A percentile compares a stretch with the other conserved stretches of the same genome.
phyloP scores from a whole-genome alignment of 1,284 basidiomycete genomes.

The Trichosporon ovoides region DNA sequence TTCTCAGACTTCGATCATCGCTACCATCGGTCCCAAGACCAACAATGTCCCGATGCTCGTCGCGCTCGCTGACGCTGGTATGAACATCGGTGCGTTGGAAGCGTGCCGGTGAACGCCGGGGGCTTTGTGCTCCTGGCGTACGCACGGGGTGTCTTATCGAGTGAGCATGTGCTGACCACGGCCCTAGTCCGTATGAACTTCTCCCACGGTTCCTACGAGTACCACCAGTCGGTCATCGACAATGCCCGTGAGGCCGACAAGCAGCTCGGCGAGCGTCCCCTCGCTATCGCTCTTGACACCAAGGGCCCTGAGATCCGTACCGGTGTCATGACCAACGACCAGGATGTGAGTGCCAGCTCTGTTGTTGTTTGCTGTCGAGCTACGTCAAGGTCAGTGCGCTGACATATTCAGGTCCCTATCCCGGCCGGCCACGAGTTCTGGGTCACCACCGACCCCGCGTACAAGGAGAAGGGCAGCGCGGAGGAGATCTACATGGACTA shows the following conservation, averaged over 20 bases:
- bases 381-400: too few species aligned
- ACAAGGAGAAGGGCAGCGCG: conserved; percentile 72
- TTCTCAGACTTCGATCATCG: conserved; percentile 86
- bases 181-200: conserved; percentile 92
- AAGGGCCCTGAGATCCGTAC: conserved; percentile 99
- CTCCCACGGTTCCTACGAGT: conserved; percentile 92
- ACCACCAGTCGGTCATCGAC: conserved; percentile 96
- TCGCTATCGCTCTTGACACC: conserved; percentile 97
- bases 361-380: background rate
- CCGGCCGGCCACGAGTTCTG: conserved; percentile 90
- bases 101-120: background rate
- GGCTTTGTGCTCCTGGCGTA: background rate
- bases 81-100: conserved; percentile 80
- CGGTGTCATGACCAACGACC: conserved; percentile 79
- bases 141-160: background rate
- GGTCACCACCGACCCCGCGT: conserved; percentile 78
- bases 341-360: conserved; percentile 63
- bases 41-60: conserved; percentile 80
- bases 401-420: conserved; percentile 65
- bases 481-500: conserved; percentile 88
- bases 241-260: conserved; percentile 82
- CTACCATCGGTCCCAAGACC: conserved; percentile 92
- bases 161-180: background rate
- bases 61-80: conserved; percentile 76
- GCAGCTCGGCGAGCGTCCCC: conserved; percentile 70